Percentiles rank a stretch among this genome's conserved stretches.
phyloP scores from a whole-genome alignment of 1,284 basidiomycete genomes.

The Malassezia sympodialis region DNA sequence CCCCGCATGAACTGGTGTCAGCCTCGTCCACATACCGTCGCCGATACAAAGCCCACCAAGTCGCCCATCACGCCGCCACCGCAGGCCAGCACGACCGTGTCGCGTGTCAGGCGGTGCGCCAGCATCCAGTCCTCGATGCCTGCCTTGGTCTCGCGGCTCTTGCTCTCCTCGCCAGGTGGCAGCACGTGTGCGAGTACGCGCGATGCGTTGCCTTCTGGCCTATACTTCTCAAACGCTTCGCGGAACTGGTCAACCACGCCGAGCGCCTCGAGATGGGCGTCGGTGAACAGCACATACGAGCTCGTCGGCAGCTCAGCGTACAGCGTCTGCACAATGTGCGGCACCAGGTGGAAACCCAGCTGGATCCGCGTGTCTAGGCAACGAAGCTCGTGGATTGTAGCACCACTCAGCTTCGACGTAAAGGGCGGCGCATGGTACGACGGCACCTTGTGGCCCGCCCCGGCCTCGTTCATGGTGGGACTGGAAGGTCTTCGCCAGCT shows the following conservation, averaged over 20 bases:
- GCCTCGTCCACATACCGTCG: slow-evolving; percentile 63
- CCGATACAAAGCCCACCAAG: slow-evolving; percentile 87
- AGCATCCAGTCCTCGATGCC: slow-evolving; percentile 88
- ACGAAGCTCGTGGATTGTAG: slow-evolving; percentile 36
- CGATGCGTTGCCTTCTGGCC: slow-evolving; percentile 49
- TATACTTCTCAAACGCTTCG: slow-evolving; percentile 33
- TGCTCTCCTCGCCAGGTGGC: slow-evolving; percentile 80
- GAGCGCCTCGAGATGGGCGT: slow-evolving; percentile 70
- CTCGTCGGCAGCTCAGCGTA: slow-evolving; percentile 63
- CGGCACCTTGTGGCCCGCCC: slow-evolving; percentile 27
- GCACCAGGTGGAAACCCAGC: slow-evolving; percentile 44
- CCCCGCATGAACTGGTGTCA: slow-evolving; percentile 53
- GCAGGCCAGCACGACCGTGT: slow-evolving; percentile 83
- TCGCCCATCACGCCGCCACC: slow-evolving; percentile 94
- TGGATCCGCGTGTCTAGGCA: slow-evolving; percentile 43
- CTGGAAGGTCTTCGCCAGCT: neutral
- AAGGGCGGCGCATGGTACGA: slow-evolving; percentile 43
- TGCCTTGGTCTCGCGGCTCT: slow-evolving; percentile 82
- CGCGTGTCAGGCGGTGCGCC: slow-evolving; percentile 75
- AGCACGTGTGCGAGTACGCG: slow-evolving; percentile 72
- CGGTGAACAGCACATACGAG: slow-evolving; percentile 84
- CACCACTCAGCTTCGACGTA: slow-evolving; percentile 28
- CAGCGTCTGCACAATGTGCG: slow-evolving; percentile 59
- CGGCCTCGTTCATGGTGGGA: slow-evolving; percentile 8
- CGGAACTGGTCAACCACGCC: slow-evolving; percentile 56